Evolutionary conservation across 495 filamentous ascomycete species (phyloP).

Genomic region (Jackrogersella minutella): DNA sequence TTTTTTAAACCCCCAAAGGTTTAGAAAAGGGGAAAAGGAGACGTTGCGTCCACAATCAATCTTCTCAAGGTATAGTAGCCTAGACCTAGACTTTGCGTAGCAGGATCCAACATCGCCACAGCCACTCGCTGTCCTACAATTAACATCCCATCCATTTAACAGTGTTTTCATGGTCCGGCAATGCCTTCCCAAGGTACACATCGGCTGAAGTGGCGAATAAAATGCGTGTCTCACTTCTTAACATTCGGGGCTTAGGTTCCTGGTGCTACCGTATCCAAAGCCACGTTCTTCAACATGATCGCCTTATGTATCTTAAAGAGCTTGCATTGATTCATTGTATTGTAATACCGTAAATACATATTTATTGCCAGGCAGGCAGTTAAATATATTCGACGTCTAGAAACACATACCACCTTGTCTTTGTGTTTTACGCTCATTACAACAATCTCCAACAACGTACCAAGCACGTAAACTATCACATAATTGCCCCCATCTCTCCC

Average conservation of each 20-base stretch:
- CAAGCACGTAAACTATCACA: not conserved
- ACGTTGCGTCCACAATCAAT: slow-evolving; percentile 1
- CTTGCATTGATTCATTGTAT: too few relatives aligned
- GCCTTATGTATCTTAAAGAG: not conserved
- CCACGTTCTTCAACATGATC: not conserved
- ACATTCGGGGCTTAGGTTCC: slow-evolving; percentile 16
- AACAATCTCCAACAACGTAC: not conserved
- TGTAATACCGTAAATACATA: too few relatives aligned
- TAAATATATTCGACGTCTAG: too few relatives aligned
- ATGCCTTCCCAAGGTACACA: slow-evolving; percentile 1
- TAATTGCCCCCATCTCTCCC: not conserved
- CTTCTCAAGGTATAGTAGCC: not conserved
- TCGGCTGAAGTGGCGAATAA: slow-evolving; percentile 31
- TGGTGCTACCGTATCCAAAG: slow-evolving; percentile 9
- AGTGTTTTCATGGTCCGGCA: not conserved
- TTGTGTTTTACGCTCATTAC: too few relatives aligned
- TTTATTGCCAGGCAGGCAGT: too few relatives aligned
- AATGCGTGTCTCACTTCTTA: slow-evolving; percentile 10
- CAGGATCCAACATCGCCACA: slow-evolving; percentile 16
- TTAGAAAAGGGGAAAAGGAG: not conserved
- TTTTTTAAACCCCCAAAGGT: slow-evolving; percentile 10
- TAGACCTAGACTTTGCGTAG: not conserved
- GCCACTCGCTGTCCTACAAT: not conserved
- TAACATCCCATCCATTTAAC: not conserved
- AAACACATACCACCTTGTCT: too few relatives aligned